Base-by-base conservation (phyloP, 2,329 filamentous ascomycete species). In the Hymenoscyphus fraxineus region DNA sequence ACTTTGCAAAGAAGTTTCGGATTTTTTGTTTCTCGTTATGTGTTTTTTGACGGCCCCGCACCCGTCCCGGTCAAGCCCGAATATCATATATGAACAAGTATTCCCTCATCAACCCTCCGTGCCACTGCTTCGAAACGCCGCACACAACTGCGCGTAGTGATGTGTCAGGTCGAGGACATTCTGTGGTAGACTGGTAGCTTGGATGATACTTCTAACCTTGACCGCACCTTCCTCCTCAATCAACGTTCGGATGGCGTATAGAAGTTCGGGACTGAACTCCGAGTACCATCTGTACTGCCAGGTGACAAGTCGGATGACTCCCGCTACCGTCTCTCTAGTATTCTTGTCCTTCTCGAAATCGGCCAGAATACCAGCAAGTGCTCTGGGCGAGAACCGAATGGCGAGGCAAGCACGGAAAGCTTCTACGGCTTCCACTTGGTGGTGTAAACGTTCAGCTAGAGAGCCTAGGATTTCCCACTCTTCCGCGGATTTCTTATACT, bases 211-310 rank as follows among this genome's bases (percentile, higher is more conserved):
- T 74, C 95, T 86, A 62, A 99, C 91, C 80, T 99, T 99, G 77
- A 99, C 92, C 1, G 94, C 94, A 65, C 95, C 95, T 78, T 99
- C 95, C 70, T 97, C 93, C 78, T 98, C 95, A 75, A 99, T 99
- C 70, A 99, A 82, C 70, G 91, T 93, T 67, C 95, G 89, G 73
- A 98, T 91, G 2, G 91, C 89, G 77, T 88, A 92, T 62, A 99
- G 85, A 55, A 99, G 84, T 69, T 93, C 88, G 0, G 95, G 95
- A 19, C 93, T 97, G 79, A 99, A 99, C 85, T 99, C 95, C 64
- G 93, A 97, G 80, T 99, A 99, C 95, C 95, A 99, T 71, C 95
- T 85, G 79, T 97, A 99, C 79, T 99, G 95, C 95, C 95, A 99
- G 13, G 94, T 95, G 40, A 98, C 92, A 54, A 99, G 81, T 61